Evolutionary conservation across 805 yeast genomes (phyloP).

Genomic region (Cyberlindnera euphorbiiphila): DNA sequence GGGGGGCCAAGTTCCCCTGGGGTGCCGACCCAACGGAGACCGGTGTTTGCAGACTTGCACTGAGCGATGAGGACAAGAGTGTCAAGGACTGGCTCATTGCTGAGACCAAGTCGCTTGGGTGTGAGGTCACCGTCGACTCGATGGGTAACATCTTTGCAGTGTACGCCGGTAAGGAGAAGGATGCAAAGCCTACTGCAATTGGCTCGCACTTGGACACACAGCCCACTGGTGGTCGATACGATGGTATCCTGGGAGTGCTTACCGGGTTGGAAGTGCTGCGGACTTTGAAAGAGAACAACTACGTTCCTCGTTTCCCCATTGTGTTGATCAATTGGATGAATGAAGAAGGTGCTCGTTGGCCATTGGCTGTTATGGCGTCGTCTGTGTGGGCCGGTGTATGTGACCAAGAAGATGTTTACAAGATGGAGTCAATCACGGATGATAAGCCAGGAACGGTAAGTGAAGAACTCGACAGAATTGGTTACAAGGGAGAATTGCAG

Average conservation of each 20-base stretch:
- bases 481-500: slow-evolving; percentile 51
- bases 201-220: slow-evolving; percentile 78
- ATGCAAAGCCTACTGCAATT: slow-evolving; percentile 54
- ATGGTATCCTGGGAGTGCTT: slow-evolving; percentile 67
- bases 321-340: slow-evolving; percentile 69
- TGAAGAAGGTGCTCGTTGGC: slow-evolving; percentile 77
- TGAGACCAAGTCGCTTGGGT: slow-evolving; percentile 51
- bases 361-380: slow-evolving; percentile 63
- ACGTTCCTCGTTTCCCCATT: slow-evolving; percentile 61
- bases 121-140: slow-evolving; percentile 54
- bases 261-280: slow-evolving; percentile 64
- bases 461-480: slow-evolving; percentile 56
- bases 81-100: slow-evolving; percentile 63
- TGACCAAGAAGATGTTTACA: slow-evolving; percentile 45
- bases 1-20: slow-evolving; percentile 65
- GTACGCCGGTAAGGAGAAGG: slow-evolving; percentile 50
- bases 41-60: slow-evolving; percentile 64
- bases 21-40: slow-evolving; percentile 50
- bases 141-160: slow-evolving; percentile 68
- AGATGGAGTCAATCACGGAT: slow-evolving; percentile 52
- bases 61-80: slow-evolving; percentile 56
- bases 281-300: slow-evolving; percentile 56
- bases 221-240: slow-evolving; percentile 76
- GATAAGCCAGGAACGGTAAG: slow-evolving; percentile 44
- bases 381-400: slow-evolving; percentile 61